Evolutionary conservation across 179 eudicot species (phyloP).

Genomic region (Beta corolliflora): DNA sequence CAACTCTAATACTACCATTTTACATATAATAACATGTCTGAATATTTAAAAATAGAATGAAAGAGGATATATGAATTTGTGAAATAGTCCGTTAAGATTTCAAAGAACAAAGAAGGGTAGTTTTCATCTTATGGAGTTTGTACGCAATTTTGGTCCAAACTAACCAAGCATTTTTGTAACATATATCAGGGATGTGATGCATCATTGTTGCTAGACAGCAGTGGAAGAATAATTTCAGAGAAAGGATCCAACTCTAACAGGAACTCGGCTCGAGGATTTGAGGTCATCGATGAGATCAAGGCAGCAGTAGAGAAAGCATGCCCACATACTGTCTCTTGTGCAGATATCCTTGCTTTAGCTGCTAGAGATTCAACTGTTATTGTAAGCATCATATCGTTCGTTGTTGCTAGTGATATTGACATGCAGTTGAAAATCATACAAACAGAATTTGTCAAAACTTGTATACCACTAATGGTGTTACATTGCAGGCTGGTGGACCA

Average conservation of each 20-base stretch:
- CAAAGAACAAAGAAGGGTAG: neutral
- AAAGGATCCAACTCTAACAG: conserved; percentile 66
- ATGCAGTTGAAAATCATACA: neutral
- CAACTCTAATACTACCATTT: no score
- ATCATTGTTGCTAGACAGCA: conserved; percentile 74
- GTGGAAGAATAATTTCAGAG: conserved; percentile 64
- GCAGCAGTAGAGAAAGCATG: conserved; percentile 73
- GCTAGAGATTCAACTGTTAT: conserved; percentile 78
- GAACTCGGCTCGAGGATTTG: conserved; percentile 83
- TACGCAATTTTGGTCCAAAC: neutral
- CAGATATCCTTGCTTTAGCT: conserved; percentile 72
- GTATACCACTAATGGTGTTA: neutral
- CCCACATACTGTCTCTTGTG: conserved; percentile 90
- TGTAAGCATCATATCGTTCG: conserved; percentile 35
- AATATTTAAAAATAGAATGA: no score
- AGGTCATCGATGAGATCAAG: conserved; percentile 81
- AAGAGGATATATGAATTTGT: no score
- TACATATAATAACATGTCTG: no score
- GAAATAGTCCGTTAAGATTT: no score
- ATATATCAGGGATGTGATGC: conserved; percentile 84
- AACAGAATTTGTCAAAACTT: neutral
- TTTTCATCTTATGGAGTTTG: neutral
- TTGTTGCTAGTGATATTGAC: neutral
- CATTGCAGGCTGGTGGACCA: conserved; percentile 73
- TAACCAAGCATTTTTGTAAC: neutral